These are phyloP conservation scores for Tolypocladium tropicale DNA, from an alignment of 2,329 filamentous ascomycete species.

Conservation along the genomic window DNA sequence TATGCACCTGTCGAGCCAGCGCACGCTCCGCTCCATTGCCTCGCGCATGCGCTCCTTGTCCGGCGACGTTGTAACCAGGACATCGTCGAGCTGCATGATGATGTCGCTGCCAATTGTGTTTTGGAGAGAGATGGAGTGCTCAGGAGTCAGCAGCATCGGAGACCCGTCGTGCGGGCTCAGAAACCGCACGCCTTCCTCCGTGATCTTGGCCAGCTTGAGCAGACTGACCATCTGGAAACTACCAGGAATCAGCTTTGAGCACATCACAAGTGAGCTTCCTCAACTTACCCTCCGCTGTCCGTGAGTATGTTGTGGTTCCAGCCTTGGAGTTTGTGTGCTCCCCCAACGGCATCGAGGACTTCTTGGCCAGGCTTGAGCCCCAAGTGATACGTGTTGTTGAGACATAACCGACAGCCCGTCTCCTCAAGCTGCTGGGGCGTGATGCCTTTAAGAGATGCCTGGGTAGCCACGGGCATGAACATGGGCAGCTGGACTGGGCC, in stretches of 20 bases:
- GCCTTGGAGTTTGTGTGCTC: slow-evolving; percentile 87
- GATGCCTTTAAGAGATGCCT: slow-evolving; percentile 88
- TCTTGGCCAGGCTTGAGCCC: slow-evolving; percentile 91
- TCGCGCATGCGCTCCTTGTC: slow-evolving; percentile 81
- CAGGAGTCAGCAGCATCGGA: slow-evolving; percentile 93
- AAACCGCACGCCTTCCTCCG: slow-evolving; percentile 91
- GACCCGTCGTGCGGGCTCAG: slow-evolving; percentile 91
- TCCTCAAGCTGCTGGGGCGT: slow-evolving; percentile 87
- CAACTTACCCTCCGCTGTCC: slow-evolving; percentile 55
- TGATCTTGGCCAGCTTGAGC: slow-evolving; percentile 84
- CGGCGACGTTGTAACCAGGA: slow-evolving; percentile 90
- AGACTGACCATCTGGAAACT: slow-evolving; percentile 99
- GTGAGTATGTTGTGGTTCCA: slow-evolving; percentile 96
- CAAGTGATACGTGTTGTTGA: slow-evolving; percentile 98
- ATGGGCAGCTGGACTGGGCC: slow-evolving; percentile 82
- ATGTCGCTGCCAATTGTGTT: slow-evolving; percentile 98
- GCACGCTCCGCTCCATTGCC: slow-evolving; percentile 87
- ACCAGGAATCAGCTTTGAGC: not conserved
- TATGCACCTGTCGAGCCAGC: slow-evolving; percentile 95
- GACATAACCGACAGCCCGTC: slow-evolving; percentile 78
- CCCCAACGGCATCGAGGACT: slow-evolving; percentile 76
- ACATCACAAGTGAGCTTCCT: not conserved
- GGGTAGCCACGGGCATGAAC: slow-evolving; percentile 98
- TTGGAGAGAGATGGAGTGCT: slow-evolving; percentile 91
- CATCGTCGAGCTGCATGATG: slow-evolving; percentile 99